Evolutionary conservation across 768 basidiomycete genomes (phyloP).

Genomic region (Pisolithus sp.): DNA sequence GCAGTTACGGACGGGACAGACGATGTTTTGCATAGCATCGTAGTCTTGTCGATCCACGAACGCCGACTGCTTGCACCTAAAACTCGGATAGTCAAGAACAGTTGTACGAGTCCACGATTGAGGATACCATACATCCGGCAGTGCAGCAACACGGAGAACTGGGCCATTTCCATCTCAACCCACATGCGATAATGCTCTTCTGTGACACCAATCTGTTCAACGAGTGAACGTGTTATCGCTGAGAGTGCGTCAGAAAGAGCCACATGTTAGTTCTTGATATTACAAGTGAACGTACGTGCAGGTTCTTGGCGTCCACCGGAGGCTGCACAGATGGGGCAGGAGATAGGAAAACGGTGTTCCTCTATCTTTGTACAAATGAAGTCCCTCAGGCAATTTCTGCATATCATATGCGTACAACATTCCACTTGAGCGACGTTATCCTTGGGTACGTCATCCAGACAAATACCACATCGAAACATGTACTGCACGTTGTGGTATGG

Average conservation of each 20-base stretch:
- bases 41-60: slow-evolving; percentile 49
- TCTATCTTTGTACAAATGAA: slow-evolving; percentile 42
- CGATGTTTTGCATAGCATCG: slow-evolving; percentile 32
- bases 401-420: slow-evolving; percentile 47
- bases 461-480: slow-evolving; percentile 49
- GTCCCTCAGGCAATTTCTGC: slow-evolving; percentile 43
- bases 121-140: slow-evolving; percentile 41
- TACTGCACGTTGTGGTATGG: slow-evolving; percentile 25
- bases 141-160: slow-evolving; percentile 37
- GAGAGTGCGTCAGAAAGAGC: not conserved
- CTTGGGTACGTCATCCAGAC: slow-evolving; percentile 42
- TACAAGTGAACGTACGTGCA: slow-evolving; percentile 23
- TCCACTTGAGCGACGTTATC: slow-evolving; percentile 39
- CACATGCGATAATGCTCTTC: slow-evolving; percentile 35
- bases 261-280: not conserved
- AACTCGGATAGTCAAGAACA: not conserved
- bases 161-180: slow-evolving; percentile 42
- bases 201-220: slow-evolving; percentile 41
- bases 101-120: too few relatives aligned
- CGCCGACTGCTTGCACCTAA: slow-evolving; percentile 43
- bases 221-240: slow-evolving; percentile 36
- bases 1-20: slow-evolving; percentile 46
- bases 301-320: slow-evolving; percentile 16
- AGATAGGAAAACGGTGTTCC: slow-evolving; percentile 51
- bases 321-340: slow-evolving; percentile 51